Evolutionary conservation across 2,329 filamentous ascomycete species (phyloP).

Genomic region (Emericellopsis atlantica): DNA sequence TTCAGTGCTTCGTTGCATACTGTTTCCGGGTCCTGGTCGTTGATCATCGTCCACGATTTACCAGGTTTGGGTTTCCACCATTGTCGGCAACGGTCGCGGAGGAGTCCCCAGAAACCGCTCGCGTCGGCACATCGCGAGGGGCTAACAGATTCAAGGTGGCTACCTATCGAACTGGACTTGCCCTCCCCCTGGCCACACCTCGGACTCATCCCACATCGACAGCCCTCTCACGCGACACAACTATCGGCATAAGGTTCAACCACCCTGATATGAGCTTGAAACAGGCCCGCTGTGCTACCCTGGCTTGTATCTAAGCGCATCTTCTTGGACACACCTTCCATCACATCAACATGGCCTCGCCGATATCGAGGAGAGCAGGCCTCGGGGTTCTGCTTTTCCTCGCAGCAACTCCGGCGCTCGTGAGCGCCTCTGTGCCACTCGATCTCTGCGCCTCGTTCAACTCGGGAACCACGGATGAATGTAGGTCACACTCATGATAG

Average conservation of each 20-base stretch:
- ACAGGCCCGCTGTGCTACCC: background rate
- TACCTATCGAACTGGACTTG: background rate
- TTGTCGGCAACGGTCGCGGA: too few relatives aligned
- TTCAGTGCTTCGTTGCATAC: background rate
- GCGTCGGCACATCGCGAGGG: too few relatives aligned
- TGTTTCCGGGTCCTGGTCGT: too few relatives aligned
- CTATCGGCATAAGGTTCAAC: background rate
- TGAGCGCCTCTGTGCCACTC: background rate
- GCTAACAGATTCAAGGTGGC: too few relatives aligned
- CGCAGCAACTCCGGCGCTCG: background rate
- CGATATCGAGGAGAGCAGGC: background rate
- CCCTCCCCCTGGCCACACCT: background rate
- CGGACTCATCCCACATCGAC: background rate
- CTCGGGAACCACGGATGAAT: constrained; percentile 10
- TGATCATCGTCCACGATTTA: too few relatives aligned
- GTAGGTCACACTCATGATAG: background rate
- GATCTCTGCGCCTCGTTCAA: constrained; percentile 23
- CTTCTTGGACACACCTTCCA: background rate
- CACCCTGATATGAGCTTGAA: background rate
- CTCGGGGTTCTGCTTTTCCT: background rate
- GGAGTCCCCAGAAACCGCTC: too few relatives aligned
- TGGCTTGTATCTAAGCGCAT: background rate
- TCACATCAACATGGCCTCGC: background rate
- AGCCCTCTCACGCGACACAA: background rate
- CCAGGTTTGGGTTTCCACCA: too few relatives aligned